phyloP scores from a whole-genome alignment of 106 monocot genomes.

The Dendrobium huoshanense region DNA sequence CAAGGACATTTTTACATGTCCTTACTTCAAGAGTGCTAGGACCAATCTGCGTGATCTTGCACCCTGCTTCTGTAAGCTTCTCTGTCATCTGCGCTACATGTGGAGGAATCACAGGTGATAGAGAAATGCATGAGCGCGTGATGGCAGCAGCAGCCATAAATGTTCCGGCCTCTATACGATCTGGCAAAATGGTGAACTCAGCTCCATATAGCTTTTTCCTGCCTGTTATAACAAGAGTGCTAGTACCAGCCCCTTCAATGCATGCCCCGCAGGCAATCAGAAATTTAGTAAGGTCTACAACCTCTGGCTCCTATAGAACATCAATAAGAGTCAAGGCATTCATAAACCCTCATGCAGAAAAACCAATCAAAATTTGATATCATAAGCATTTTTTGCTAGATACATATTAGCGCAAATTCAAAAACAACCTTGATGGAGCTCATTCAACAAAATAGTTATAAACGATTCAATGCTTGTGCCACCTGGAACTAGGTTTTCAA shows the following conservation, averaged over 20 bases:
- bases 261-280: conserved; percentile 42
- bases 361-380: neutral
- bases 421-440: neutral
- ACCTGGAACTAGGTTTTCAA: neutral
- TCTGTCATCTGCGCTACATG: conserved; percentile 25
- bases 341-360: neutral
- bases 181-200: conserved; percentile 34
- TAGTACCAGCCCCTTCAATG: conserved; percentile 39
- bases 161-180: conserved; percentile 53
- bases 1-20: neutral
- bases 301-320: conserved; percentile 46
- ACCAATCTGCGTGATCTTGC: conserved; percentile 28
- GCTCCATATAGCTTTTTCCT: conserved; percentile 26
- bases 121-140: conserved; percentile 30
- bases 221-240: conserved; percentile 31
- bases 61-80: conserved; percentile 40
- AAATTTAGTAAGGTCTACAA: conserved; percentile 41
- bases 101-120: conserved; percentile 40
- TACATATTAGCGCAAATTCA: neutral
- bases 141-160: conserved; percentile 59
- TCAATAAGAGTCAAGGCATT: neutral
- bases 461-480: neutral
- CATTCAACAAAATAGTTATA: neutral
- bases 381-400: neutral
- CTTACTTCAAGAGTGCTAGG: conserved; percentile 25